Base-by-base conservation (phyloP, 495 filamentous ascomycete genomes). In the Hypoxylon trugodes region DNA sequence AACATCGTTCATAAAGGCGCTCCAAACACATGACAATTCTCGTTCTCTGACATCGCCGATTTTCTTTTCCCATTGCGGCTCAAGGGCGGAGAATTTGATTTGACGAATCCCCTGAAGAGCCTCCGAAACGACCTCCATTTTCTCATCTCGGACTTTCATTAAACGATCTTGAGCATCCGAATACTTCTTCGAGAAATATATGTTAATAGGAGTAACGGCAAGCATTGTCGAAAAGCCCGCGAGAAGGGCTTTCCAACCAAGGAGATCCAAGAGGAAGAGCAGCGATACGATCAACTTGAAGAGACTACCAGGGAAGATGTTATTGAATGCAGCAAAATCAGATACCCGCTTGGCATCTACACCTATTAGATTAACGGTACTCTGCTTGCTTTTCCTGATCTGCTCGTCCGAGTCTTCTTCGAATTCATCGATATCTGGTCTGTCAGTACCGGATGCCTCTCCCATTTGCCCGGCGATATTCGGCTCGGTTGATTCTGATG, bases 51-150 rank as follows among this genome's bases (percentile, higher is more conserved):
- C 83, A 5, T 78, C 77, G n/a, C 76, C 70, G 49, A 96, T 91
- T 51, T 86, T 87, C n/a, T 81, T 74, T 73, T 93, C 84, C 92
- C 92, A 96, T 59, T 90, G 85, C 12, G 77, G 72, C 69, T 96
- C 92, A n/a, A 91, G 72, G 7, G 91, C 91, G 0, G 90, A 90
- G 64, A 96, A 93, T 65, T 96, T 96, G 71, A 96, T 91, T 69
- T 96, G 92, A 4, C 92, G 83, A 51, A 96, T 94, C 30, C 88
- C 92, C 61, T 90, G 87, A 0, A 96, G 75, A 1, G 89, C 91
- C 71, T 96, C 92, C 0, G 89, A 90, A 9, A 96, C 82, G 1
- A 93, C 81, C 0, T 82, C 86, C 80, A 93, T 85, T 68, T 94
- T 94, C 38, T 84, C 78, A 71, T 96, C 92, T 52, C 90, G 81